Evolutionary conservation across 176 grass and related monocot genomes (phyloP), one percentile per base, ranked within the genome.

Genomic region (Oryza nivara): DNA sequence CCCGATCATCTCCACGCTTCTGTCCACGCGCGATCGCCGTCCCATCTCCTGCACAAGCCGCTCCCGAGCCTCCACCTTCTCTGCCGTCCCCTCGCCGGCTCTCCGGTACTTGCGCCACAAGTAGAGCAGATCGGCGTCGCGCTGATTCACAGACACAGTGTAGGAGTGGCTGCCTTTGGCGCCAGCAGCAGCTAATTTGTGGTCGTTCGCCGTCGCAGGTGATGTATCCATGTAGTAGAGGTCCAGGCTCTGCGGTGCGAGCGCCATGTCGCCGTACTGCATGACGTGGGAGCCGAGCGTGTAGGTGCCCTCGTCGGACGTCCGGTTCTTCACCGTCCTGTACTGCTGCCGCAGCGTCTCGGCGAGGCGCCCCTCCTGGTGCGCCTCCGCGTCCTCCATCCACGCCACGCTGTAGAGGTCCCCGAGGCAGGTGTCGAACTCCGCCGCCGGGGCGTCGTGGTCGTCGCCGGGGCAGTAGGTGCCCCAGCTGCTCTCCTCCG

Each of bases 321-420:
- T 94, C 40, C 95, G 79, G 43, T 80, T 40, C 75, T 86, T 97
- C 1, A 97, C 95, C 74, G 85, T 5, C 47, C 52, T 35, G 81
- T 97, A 97, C 77, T 97, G 95, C 80, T 94, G 88, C 73, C 41
- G 52, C 26, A 97, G 86, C 15, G 90, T 88, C 87, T 97, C 95
- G 5, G 77, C 75, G 9, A 52, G 83, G 14, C 87, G 86, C 82
- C 94, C 83, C 77, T 61, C 19, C 19, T 61, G 56, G 56, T 92
- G 90, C 22, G 19, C 48, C 36, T 90, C 93, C 34, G 90, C 90
- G 89, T 97, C 94, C 86, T 97, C 94, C 88, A 97, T 92, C 95
- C 95, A 97, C n/a, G 95, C 47, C 1, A 97, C 49, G 71, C 95
- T 97, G 71, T 97, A 97, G 58, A 97, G 89, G 78, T 97, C 95